Conservation (phyloP, 1,284 basidiomycete genomes). For the Abortiporus biennis region DNA sequence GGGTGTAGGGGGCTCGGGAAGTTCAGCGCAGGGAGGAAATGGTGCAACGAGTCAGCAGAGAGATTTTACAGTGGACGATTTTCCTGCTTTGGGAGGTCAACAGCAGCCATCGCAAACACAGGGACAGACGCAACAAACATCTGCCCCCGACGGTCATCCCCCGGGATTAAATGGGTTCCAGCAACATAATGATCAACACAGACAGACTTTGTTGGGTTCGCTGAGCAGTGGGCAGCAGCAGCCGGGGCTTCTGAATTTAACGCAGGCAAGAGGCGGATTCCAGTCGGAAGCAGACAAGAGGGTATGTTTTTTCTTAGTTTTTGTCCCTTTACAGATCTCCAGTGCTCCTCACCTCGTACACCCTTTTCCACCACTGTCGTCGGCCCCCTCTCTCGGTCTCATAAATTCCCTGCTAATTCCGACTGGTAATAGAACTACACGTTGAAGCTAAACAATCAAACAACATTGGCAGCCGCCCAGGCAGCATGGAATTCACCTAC, state of each 20-base stretch:
- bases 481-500: constrained; percentile 58
- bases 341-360: too few species aligned
- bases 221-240: constrained; percentile 38
- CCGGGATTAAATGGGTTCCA: constrained; percentile 68
- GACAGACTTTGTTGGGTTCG: constrained; percentile 48
- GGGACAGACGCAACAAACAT: constrained; percentile 28
- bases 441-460: constrained; percentile 57
- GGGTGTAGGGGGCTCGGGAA: constrained; percentile 37
- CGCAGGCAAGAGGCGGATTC: constrained; percentile 52
- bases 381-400: too few species aligned
- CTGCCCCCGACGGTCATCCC: constrained; percentile 39
- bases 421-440: constrained; percentile 40
- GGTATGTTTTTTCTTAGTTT: constrained; percentile 50
- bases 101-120: constrained; percentile 29
- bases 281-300: constrained; percentile 64
- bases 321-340: constrained; percentile 8
- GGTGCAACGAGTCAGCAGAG: constrained; percentile 41
- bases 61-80: constrained; percentile 78
- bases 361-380: too few species aligned
- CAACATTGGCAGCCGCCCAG: constrained; percentile 33
- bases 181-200: constrained; percentile 37
- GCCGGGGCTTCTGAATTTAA: constrained; percentile 65
- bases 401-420: too few species aligned
- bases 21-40: constrained; percentile 28
- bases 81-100: constrained; percentile 73